Evolutionary conservation across 169 alveolate species (phyloP).

Genomic region (Neospora caninum): DNA sequence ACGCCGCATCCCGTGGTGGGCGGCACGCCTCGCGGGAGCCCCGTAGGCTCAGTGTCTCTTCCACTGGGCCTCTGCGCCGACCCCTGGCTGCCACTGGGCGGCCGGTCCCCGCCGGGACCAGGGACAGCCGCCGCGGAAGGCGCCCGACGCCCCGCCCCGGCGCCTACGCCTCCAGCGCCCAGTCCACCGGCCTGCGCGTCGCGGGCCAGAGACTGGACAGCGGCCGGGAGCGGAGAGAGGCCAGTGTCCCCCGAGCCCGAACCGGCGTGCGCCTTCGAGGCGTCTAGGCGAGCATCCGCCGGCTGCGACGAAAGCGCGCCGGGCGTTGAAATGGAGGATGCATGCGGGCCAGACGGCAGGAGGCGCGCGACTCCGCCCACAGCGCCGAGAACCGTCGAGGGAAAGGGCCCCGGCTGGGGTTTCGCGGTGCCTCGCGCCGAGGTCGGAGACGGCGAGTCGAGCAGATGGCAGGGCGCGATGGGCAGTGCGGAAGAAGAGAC

Average conservation of each 20-base stretch:
- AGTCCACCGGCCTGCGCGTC: not conserved
- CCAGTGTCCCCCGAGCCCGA: not conserved
- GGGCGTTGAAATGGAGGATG: not conserved
- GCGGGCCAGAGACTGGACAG: too few relatives aligned
- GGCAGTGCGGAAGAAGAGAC: not conserved
- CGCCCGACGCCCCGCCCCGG: not conserved
- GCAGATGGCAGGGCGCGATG: not conserved
- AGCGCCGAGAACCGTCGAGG: not conserved
- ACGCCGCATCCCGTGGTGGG: slow-evolving; percentile 18
- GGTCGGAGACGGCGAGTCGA: not conserved
- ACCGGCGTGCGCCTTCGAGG: not conserved
- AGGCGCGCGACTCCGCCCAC: not conserved
- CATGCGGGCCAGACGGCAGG: not conserved
- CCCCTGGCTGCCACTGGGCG: not conserved
- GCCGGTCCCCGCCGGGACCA: not conserved
- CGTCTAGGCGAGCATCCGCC: not conserved
- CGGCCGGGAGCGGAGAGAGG: too few relatives aligned
- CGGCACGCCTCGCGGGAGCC: not conserved
- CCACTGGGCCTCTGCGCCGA: not conserved
- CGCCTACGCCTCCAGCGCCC: not conserved
- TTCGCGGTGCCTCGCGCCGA: not conserved
- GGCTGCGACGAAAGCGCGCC: not conserved
- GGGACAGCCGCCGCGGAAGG: not conserved
- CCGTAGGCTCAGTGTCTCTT: not conserved
- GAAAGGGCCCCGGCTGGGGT: not conserved